Evolutionary conservation across 345 rosid species (phyloP).

Genomic region (Hypericum perforatum): DNA sequence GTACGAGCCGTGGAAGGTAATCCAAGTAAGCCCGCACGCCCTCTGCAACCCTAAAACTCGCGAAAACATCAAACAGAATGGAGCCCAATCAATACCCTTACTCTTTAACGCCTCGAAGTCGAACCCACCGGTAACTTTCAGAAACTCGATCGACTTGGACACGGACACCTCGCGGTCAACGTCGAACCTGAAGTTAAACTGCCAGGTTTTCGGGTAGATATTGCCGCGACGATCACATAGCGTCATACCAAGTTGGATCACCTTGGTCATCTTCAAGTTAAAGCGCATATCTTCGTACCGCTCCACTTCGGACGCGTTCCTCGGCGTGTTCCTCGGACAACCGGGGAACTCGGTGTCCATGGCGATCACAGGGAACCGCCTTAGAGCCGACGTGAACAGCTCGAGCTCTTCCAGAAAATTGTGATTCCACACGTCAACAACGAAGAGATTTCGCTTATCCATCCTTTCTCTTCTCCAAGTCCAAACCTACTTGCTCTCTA

Average conservation of each 20-base stretch:
- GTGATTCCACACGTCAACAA: not conserved
- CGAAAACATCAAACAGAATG: not conserved
- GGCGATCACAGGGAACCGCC: not conserved
- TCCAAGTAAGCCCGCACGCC: not conserved
- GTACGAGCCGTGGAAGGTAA: constrained; percentile 9
- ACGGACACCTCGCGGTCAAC: not conserved
- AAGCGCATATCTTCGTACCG: not conserved
- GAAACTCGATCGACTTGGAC: not conserved
- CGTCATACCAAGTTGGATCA: not conserved
- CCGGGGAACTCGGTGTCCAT: constrained; percentile 1
- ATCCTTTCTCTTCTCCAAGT: no score
- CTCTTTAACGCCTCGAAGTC: not conserved
- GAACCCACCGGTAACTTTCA: not conserved
- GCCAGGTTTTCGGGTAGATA: not conserved
- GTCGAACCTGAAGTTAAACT: not conserved
- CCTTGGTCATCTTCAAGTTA: not conserved
- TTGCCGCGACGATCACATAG: not conserved
- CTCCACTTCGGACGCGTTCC: not conserved
- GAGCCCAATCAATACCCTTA: not conserved
- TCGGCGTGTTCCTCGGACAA: not conserved
- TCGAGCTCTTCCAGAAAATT: not conserved
- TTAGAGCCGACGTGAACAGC: not conserved
- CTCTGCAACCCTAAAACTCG: not conserved
- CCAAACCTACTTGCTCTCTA: no score
- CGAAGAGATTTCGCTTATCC: not conserved